Evolutionary conservation across 371 early-diverging fungal genomes (phyloP).

Genomic region (Rhizopus delemar): DNA sequence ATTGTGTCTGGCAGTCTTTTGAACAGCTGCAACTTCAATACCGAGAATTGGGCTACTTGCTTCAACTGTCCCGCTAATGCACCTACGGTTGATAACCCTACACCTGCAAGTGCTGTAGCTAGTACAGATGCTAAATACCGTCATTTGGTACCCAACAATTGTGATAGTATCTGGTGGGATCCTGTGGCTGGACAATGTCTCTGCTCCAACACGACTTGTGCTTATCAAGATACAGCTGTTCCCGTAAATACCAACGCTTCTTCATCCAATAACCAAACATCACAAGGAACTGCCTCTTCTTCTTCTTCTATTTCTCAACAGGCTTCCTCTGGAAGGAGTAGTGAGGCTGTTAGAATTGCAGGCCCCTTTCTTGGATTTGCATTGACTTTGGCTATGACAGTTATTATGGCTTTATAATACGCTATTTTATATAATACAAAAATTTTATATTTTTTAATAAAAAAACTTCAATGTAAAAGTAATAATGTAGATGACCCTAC

Average conservation of each 20-base stretch:
- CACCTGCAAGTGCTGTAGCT: slow-evolving; percentile 46
- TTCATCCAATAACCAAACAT: slow-evolving; percentile 12
- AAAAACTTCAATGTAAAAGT: neutral
- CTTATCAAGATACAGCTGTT: slow-evolving; percentile 53
- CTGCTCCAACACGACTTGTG: slow-evolving; percentile 52
- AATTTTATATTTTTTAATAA: too few relatives aligned
- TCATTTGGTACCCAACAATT: slow-evolving; percentile 61
- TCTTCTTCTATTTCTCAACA: neutral
- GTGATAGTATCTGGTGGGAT: slow-evolving; percentile 77
- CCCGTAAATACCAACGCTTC: slow-evolving; percentile 34
- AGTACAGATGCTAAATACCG: slow-evolving; percentile 47
- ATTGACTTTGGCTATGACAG: slow-evolving; percentile 12
- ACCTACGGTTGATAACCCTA: slow-evolving; percentile 58
- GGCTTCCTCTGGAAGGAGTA: slow-evolving; percentile 1
- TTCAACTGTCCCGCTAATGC: slow-evolving; percentile 61
- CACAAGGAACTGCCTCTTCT: neutral
- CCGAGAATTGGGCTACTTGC: slow-evolving; percentile 63
- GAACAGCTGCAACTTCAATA: slow-evolving; percentile 59
- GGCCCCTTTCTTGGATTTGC: slow-evolving; percentile 4
- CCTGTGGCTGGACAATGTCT: slow-evolving; percentile 62
- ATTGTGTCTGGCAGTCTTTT: slow-evolving; percentile 45
- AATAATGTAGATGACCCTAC: neutral
- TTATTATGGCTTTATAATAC: slow-evolving; percentile 13
- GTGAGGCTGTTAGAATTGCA: neutral
- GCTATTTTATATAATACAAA: too few relatives aligned